Evolutionary conservation across 2,329 filamentous ascomycete genomes (phyloP).

Genomic region (Fragosphaeria purpurea): DNA sequence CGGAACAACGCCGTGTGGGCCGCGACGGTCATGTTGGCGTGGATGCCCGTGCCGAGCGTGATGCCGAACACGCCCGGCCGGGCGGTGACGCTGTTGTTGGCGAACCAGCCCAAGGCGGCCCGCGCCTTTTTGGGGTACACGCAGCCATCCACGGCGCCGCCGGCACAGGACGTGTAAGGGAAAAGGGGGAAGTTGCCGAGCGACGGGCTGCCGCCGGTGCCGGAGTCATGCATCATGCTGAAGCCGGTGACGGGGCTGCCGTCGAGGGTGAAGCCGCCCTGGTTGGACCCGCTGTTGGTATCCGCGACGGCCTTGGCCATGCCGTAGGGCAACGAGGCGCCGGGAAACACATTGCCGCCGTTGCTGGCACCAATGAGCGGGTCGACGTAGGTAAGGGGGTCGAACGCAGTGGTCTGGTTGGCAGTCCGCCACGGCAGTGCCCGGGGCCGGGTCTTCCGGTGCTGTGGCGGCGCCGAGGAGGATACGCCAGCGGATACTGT

Average conservation of each 20-base stretch:
- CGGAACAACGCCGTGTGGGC: constrained; percentile 57
- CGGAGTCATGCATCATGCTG: constrained; percentile 48
- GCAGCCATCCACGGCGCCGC: constrained; percentile 52
- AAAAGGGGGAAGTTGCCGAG: constrained; percentile 68
- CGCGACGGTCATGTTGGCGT: constrained; percentile 57
- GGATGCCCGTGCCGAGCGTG: constrained; percentile 44
- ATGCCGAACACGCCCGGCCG: constrained; percentile 58
- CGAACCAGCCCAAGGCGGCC: constrained; percentile 32
- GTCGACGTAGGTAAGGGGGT: constrained; percentile 19
- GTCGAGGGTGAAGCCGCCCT: constrained; percentile 48
- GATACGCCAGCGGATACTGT: no score
- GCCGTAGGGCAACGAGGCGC: constrained; percentile 33
- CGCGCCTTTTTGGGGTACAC: constrained; percentile 42
- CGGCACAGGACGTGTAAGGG: constrained; percentile 50
- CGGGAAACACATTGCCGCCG: constrained; percentile 33
- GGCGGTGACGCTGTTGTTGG: constrained; percentile 41
- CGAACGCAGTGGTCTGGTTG: constrained; percentile 4
- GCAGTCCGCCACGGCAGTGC: neutral
- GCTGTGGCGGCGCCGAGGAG: no score
- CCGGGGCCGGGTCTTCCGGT: no score
- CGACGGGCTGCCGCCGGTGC: constrained; percentile 48
- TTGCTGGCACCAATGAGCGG: constrained; percentile 32
- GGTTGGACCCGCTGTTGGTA: constrained; percentile 40
- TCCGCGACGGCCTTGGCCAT: constrained; percentile 51
- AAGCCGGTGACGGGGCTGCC: constrained; percentile 41